Conservation (phyloP, 768 basidiomycete species). For the Boletus rufocinnamomeus region DNA sequence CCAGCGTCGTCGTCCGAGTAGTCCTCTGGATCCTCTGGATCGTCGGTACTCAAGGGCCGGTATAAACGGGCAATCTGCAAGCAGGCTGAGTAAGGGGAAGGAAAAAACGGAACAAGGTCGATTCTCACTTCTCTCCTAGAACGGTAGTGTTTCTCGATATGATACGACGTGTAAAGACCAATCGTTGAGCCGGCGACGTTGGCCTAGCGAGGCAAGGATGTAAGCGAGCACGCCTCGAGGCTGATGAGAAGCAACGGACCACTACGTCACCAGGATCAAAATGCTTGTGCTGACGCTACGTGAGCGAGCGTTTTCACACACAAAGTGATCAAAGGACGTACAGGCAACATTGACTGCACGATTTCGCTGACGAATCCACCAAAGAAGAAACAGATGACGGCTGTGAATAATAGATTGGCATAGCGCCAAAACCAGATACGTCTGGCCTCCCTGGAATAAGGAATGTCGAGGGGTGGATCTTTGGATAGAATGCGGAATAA, state of each 20-base stretch:
- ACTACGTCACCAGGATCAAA: slow-evolving; percentile 75
- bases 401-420: slow-evolving; percentile 66
- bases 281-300: slow-evolving; percentile 54
- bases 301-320: slow-evolving; percentile 3
- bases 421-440: slow-evolving; percentile 89
- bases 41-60: slow-evolving; percentile 61
- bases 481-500: slow-evolving; percentile 13
- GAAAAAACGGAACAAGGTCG: not conserved
- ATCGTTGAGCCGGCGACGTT: slow-evolving; percentile 73
- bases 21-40: slow-evolving; percentile 55
- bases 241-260: slow-evolving; percentile 42
- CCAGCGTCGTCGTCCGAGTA: slow-evolving; percentile 44
- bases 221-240: slow-evolving; percentile 14
- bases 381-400: slow-evolving; percentile 71
- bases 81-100: slow-evolving; percentile 1
- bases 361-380: slow-evolving; percentile 82
- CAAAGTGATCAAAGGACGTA: slow-evolving; percentile 30
- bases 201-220: slow-evolving; percentile 49
- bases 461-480: not conserved
- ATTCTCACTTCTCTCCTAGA: slow-evolving; percentile 68
- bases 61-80: slow-evolving; percentile 75
- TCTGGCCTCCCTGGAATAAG: slow-evolving; percentile 60
- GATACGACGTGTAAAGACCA: slow-evolving; percentile 65
- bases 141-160: slow-evolving; percentile 76
- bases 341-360: slow-evolving; percentile 78